Evolutionary conservation across 2,329 filamentous ascomycete species (phyloP).

Genomic region (Didymella keratinophila): DNA sequence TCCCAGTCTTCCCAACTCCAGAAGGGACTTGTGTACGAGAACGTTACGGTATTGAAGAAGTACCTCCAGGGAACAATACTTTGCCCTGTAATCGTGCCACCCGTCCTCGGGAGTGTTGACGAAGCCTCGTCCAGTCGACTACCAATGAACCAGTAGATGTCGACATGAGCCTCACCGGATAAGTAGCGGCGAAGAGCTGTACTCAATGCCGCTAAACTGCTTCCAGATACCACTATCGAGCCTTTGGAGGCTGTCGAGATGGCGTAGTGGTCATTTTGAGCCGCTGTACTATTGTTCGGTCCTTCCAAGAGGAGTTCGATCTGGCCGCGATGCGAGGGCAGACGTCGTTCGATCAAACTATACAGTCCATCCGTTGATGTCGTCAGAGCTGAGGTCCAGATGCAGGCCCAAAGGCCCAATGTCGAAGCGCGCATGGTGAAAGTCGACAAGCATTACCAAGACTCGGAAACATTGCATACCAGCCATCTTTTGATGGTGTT

Average conservation of each 20-base stretch:
- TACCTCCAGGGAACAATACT: conserved; percentile 59
- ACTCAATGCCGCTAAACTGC: conserved; percentile 28
- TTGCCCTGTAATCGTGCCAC: conserved; percentile 49
- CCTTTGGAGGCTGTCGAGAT: conserved; percentile 26
- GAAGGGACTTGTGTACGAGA: conserved; percentile 54
- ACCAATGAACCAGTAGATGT: conserved; percentile 59
- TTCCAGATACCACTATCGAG: conserved; percentile 29
- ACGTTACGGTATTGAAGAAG: conserved; percentile 62
- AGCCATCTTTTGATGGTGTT: conserved; percentile 11
- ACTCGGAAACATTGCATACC: conserved; percentile 5
- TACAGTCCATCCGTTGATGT: conserved; percentile 29
- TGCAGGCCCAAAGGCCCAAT: conserved; percentile 8
- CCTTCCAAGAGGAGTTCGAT: conserved; percentile 23
- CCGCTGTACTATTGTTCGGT: conserved; percentile 9
- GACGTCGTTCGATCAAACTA: conserved; percentile 34
- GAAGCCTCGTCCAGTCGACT: conserved; percentile 51
- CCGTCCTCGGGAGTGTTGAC: conserved; percentile 39
- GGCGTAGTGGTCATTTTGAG: conserved; percentile 21
- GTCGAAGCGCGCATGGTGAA: conserved; percentile 17
- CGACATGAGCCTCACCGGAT: conserved; percentile 53
- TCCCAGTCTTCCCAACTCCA: conserved; percentile 65
- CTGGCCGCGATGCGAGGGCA: conserved; percentile 26
- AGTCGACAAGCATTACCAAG: conserved; percentile 18
- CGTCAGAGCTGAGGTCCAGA: conserved; percentile 9
- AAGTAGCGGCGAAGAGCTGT: conserved; percentile 54